Evolutionary conservation across 768 basidiomycete species (phyloP).

Genomic region (Rubroboletus satanas): DNA sequence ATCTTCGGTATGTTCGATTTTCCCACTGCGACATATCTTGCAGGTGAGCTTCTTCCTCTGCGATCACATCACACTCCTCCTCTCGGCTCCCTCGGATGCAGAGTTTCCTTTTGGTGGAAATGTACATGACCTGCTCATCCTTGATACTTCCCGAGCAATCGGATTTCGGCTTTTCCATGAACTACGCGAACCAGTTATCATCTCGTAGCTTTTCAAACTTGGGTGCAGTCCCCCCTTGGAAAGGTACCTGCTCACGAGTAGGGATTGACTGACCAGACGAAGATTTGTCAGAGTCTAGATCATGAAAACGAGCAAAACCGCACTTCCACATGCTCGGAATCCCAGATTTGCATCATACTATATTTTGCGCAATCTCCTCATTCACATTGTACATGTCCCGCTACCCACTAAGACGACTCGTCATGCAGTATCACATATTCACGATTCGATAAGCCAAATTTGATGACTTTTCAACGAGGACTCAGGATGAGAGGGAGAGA

Average conservation of each 20-base stretch:
- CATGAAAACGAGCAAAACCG: background rate
- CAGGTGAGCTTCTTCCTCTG: too few relatives aligned
- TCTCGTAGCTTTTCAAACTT: too few relatives aligned
- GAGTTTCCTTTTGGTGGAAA: too few relatives aligned
- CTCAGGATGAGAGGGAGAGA: conserved; percentile 4
- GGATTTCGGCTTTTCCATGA: too few relatives aligned
- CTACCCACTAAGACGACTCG: conserved; percentile 47
- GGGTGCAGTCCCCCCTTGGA: background rate
- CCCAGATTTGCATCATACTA: background rate
- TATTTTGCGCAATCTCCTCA: background rate
- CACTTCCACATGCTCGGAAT: background rate
- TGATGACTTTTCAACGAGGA: conserved; percentile 55
- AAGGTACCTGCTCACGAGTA: background rate
- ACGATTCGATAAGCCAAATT: conserved; percentile 75
- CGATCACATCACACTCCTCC: too few relatives aligned
- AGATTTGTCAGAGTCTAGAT: background rate
- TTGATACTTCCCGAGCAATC: too few relatives aligned
- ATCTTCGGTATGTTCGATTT: too few relatives aligned
- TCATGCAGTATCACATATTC: conserved; percentile 88
- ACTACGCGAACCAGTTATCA: too few relatives aligned
- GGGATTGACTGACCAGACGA: background rate
- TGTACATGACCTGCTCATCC: background rate
- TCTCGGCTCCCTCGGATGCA: too few relatives aligned
- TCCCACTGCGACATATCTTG: too few relatives aligned
- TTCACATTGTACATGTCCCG: background rate